Conservation (phyloP, 495 filamentous ascomycete genomes). For the Hypoxylon lienhwacheense region DNA sequence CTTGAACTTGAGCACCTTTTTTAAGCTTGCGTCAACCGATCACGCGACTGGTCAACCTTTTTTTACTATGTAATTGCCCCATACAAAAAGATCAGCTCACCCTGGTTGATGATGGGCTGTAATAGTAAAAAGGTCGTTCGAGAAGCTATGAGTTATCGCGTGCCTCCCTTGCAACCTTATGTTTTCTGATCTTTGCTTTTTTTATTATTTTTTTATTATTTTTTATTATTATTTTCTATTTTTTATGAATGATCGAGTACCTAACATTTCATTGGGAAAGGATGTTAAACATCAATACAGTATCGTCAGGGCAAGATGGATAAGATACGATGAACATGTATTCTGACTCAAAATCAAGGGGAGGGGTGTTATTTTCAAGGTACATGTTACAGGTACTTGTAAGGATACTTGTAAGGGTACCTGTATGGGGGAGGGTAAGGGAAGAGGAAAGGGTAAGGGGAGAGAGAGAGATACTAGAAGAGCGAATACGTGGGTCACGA, state of each 20-base stretch:
- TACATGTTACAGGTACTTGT: no score
- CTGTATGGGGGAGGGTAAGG: no score
- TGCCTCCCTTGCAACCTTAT: constrained; percentile 25
- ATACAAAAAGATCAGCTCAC: constrained; percentile 33
- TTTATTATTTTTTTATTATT: no score
- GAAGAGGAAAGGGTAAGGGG: no score
- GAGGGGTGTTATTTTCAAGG: no score
- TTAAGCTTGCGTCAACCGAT: constrained; percentile 30
- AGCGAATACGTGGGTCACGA: no score
- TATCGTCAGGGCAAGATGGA: constrained; percentile 13
- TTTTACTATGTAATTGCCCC: constrained; percentile 33
- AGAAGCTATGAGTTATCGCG: constrained; percentile 28
- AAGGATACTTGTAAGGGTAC: no score
- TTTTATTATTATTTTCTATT: no score
- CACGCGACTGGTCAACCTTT: constrained; percentile 30
- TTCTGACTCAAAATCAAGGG: constrained; percentile 29
- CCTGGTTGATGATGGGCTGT: constrained; percentile 9
- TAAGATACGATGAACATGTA: constrained; percentile 12
- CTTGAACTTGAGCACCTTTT: constrained; percentile 18
- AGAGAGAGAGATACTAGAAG: no score
- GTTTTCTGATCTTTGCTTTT: background rate
- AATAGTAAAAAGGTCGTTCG: constrained; percentile 29
- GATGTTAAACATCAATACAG: no score
- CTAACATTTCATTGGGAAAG: no score
- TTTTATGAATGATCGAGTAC: no score